Evolutionary conservation across 2,329 filamentous ascomycete genomes (phyloP), one percentile per base, ranked within the genome.

Genomic region (Fusarium solani-melongenae): DNA sequence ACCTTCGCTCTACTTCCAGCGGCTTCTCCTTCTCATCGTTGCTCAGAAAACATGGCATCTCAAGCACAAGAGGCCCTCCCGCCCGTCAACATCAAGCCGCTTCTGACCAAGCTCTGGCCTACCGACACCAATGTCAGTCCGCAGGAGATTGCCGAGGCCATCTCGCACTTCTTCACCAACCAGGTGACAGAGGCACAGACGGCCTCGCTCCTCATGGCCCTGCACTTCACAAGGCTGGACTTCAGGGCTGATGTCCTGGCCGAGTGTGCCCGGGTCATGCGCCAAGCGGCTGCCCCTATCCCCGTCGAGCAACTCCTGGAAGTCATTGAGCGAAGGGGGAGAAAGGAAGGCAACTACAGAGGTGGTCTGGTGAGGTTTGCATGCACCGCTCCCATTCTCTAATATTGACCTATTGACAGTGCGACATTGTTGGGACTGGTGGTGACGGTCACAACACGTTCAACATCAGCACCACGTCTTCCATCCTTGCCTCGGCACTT

Each of bases 371-470:
- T 97, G 86, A 84, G 92, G 53, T 33, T 41, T 14, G 11, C 14
- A 38, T 33, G 53, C 53, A 29, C 17, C 22, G 17, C 6, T 51
- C 46, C n/a, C 41, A 56, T 27, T 24, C 27, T 27, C 10, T 24
- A 22, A 31, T 59, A 46, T 62, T 78, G 46, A 79, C 24, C 20
- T 34, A 11, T 27, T 53, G 9, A 39, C 58, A 91, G 86, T 91
- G 95, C 81, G 96, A 99, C 82, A 98, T 99, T 81, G 96, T 99
- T 67, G 96, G 96, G 76, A 99, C 96, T 9, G 96, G 96, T 75
- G 96, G 96, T 79, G 96, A 99, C 85, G 92, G 93, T 22, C 95
- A 98, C 87, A 94, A 97, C 83, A 99, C 96, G 36, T 99, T 98
- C 90, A 99, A 99, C 83, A 96, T 99, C 81, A 96, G 93, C 77